Percentiles rank a stretch among this genome's conserved stretches.
Evolutionary conservation across 1,284 basidiomycete genomes (phyloP).

Genomic region (Heterobasidion occidentale): DNA sequence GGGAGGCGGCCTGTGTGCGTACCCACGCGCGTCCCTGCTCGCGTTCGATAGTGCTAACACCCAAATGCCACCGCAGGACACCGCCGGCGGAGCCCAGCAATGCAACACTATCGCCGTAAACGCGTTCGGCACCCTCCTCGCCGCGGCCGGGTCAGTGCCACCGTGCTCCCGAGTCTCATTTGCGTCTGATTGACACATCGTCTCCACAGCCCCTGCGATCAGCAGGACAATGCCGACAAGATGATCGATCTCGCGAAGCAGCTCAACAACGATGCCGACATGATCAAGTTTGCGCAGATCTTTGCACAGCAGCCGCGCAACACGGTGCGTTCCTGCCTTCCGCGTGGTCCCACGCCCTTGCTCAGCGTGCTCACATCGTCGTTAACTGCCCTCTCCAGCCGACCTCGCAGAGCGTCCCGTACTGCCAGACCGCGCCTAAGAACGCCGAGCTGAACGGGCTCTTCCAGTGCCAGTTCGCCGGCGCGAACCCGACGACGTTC

Average conservation of each 20-base stretch:
- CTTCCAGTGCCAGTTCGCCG: constrained; percentile 34
- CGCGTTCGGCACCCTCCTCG: constrained; percentile 47
- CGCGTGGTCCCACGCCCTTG: neutral
- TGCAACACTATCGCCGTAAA: constrained; percentile 48
- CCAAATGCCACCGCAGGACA: constrained; percentile 16
- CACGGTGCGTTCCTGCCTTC: constrained; percentile 20
- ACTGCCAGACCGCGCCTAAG: constrained; percentile 31
- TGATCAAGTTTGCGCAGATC: constrained; percentile 52
- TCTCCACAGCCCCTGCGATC: constrained; percentile 37
- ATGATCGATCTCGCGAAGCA: constrained; percentile 56
- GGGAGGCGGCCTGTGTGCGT: constrained; percentile 33
- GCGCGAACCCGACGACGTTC: constrained; percentile 25
- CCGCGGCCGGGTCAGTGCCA: constrained; percentile 30
- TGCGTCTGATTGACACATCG: neutral
- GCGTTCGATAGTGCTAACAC: constrained; percentile 1
- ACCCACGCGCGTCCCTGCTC: neutral
- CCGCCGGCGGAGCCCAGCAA: constrained; percentile 42
- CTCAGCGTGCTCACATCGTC: neutral
- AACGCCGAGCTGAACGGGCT: constrained; percentile 32
- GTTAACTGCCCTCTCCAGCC: constrained; percentile 17
- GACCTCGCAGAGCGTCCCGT: constrained; percentile 25
- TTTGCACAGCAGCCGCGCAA: constrained; percentile 56
- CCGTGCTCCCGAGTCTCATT: neutral
- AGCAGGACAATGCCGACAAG: constrained; percentile 52
- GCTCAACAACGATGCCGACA: constrained; percentile 43